These are phyloP conservation scores for Graphiopsis chlorocephala DNA, from an alignment of 2,329 filamentous ascomycete genomes.

Conservation along the genomic window DNA sequence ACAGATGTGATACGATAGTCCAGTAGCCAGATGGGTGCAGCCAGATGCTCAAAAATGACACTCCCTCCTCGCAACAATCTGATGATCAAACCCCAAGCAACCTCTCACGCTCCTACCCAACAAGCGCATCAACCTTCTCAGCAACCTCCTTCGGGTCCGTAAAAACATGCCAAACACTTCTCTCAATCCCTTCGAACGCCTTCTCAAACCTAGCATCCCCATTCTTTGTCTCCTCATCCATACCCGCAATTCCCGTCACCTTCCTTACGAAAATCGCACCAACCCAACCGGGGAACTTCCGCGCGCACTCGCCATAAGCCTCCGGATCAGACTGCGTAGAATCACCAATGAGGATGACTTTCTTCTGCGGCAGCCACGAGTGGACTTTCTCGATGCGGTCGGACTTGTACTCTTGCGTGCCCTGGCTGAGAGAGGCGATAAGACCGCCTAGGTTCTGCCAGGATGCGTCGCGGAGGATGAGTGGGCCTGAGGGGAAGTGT, in stretches of 20 bases:
- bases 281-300: conserved; percentile 71
- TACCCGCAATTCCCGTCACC: conserved; percentile 70
- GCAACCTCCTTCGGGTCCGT: conserved; percentile 67
- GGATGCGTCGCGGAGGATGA: conserved; percentile 79
- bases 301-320: conserved; percentile 76
- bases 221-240: conserved; percentile 70
- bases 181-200: conserved; percentile 75
- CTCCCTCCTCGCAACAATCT: not conserved
- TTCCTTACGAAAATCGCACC: conserved; percentile 81
- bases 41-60: not conserved
- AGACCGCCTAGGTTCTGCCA: conserved; percentile 83
- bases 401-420: conserved; percentile 83
- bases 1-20: not conserved
- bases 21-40: not conserved
- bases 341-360: conserved; percentile 83
- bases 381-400: conserved; percentile 75
- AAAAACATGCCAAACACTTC: conserved; percentile 75
- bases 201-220: conserved; percentile 70
- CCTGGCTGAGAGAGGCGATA: conserved; percentile 72
- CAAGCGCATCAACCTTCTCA: conserved; percentile 36
- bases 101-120: conserved; percentile 5
- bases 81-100: not conserved
- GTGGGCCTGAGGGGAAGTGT: conserved; percentile 72
- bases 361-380: conserved; percentile 72
- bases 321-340: conserved; percentile 91